Conservation (phyloP, 164 flowering plant species). For the Annona squamosa region DNA sequence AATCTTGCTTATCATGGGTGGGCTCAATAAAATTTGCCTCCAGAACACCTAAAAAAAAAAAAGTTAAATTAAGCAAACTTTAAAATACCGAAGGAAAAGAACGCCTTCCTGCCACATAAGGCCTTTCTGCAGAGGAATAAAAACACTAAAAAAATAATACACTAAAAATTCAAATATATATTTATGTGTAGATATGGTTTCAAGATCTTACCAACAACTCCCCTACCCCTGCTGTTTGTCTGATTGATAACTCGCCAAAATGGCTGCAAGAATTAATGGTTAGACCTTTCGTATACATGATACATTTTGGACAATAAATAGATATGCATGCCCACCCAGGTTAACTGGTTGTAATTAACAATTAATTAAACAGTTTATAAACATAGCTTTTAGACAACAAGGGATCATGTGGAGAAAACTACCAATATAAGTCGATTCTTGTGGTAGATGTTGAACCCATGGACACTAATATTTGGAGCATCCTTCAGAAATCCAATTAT, state of each 20-base stretch:
- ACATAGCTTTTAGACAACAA: too few species aligned
- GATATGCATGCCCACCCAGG: background rate
- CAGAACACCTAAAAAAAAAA: conserved; percentile 54
- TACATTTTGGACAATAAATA: background rate
- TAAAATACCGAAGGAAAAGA: background rate
- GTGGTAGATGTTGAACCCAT: conserved; percentile 92
- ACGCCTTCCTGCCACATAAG: background rate
- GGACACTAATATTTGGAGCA: conserved; percentile 71
- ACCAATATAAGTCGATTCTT: conserved; percentile 91
- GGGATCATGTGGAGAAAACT: background rate
- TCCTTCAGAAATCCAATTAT: conserved; percentile 87
- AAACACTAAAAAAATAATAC: too few species aligned
- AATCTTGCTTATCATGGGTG: conserved; percentile 92
- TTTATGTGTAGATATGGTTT: background rate
- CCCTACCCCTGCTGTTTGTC: conserved; percentile 52
- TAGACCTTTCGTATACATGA: background rate
- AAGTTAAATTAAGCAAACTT: conserved; percentile 5
- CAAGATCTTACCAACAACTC: conserved; percentile 72
- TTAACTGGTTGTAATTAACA: background rate
- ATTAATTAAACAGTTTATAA: background rate
- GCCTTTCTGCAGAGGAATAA: too few species aligned
- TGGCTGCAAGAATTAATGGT: conserved; percentile 45
- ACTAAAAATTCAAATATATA: background rate
- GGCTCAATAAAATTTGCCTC: conserved; percentile 92
- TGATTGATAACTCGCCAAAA: conserved; percentile 71